Evolutionary conservation across 257 asterid species (phyloP).

Genomic region (Haberlea rhodopensis): DNA sequence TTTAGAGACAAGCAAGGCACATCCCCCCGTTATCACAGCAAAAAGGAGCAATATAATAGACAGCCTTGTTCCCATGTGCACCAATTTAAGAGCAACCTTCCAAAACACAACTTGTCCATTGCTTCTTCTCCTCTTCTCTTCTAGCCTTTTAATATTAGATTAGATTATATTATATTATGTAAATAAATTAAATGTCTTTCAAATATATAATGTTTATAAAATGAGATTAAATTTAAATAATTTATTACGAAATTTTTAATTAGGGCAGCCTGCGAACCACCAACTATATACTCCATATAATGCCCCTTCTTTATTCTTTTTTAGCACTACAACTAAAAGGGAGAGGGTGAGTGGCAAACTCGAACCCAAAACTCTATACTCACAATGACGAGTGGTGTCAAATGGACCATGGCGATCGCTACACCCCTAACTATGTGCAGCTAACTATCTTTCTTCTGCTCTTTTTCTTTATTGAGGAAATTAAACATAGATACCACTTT

Average conservation of each 20-base stretch:
- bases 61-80: slow-evolving; percentile 82
- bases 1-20: slow-evolving; percentile 74
- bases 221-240: background rate
- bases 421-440: no score
- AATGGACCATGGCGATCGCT: no score
- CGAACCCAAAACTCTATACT: no score
- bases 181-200: no score
- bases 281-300: background rate
- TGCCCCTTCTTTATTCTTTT: background rate
- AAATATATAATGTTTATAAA: background rate
- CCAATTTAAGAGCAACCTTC: slow-evolving; percentile 66
- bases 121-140: slow-evolving; percentile 22
- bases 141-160: background rate
- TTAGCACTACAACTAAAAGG: no score
- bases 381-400: no score
- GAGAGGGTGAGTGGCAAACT: no score
- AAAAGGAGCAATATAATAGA: slow-evolving; percentile 49
- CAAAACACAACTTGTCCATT: slow-evolving; percentile 51
- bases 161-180: background rate
- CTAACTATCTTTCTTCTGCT: no score
- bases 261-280: slow-evolving; percentile 12
- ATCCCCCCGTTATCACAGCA: slow-evolving; percentile 57
- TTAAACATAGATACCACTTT: no score
- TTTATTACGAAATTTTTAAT: no score
- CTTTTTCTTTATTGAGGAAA: no score